Evolutionary conservation across 805 yeast species (phyloP).

Genomic region (Monosporozyma aerobia): DNA sequence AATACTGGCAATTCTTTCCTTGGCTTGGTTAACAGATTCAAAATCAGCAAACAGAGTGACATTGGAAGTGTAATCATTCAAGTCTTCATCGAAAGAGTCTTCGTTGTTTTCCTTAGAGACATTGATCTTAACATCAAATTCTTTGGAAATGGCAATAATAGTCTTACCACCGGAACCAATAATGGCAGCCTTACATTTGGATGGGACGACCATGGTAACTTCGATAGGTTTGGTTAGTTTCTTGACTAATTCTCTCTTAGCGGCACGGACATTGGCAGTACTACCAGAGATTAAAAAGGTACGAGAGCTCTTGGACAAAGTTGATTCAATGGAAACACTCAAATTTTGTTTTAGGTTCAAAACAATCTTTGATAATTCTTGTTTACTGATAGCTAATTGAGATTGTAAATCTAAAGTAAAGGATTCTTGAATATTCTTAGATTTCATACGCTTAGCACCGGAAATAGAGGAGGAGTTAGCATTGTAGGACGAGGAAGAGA

Average conservation of each 20-base stretch:
- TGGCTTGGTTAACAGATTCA: conserved; percentile 73
- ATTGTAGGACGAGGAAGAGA: conserved; percentile 17
- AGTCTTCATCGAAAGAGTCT: conserved; percentile 42
- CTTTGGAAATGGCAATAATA: conserved; percentile 68
- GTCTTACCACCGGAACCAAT: conserved; percentile 84
- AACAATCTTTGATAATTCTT: conserved; percentile 62
- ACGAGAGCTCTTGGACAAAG: conserved; percentile 69
- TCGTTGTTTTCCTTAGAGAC: conserved; percentile 28
- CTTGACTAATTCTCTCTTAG: conserved; percentile 66
- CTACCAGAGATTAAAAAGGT: conserved; percentile 77
- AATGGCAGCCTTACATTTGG: conserved; percentile 63
- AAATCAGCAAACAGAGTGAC: conserved; percentile 74
- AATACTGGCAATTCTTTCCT: conserved; percentile 55
- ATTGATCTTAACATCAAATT: conserved; percentile 65
- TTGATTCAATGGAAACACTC: conserved; percentile 69
- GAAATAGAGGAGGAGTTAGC: conserved; percentile 15
- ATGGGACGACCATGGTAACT: conserved; percentile 57
- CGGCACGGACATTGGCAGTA: conserved; percentile 53
- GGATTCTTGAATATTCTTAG: conserved; percentile 65
- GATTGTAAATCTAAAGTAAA: conserved; percentile 65
- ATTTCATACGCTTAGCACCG: conserved; percentile 40
- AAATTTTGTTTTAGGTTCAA: conserved; percentile 46
- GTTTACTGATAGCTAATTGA: conserved; percentile 52
- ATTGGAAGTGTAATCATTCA: conserved; percentile 48
- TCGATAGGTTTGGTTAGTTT: conserved; percentile 68